phyloP scores from a whole-genome alignment of 257 asterid species.

The Nicotiana tabacum region DNA sequence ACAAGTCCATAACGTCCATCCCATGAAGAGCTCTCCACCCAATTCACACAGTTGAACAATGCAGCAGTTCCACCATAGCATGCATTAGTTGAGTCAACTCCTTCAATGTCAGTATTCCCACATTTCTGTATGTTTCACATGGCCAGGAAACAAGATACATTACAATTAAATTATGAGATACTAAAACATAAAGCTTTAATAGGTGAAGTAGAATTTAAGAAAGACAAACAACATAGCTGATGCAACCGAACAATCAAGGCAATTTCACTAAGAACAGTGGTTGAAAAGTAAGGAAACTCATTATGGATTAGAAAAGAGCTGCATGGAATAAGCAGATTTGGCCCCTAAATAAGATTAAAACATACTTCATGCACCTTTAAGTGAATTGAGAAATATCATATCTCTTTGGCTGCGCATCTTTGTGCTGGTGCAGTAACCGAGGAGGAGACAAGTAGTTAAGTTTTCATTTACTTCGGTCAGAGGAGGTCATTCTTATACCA shows the following conservation, averaged over 20 bases:
- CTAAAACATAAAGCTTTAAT: not conserved
- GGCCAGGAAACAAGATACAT: slow-evolving; percentile 13
- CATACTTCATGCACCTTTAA: not conserved
- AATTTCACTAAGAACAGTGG: not conserved
- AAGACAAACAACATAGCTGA: not conserved
- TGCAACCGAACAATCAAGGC: not conserved
- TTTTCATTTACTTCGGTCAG: not conserved
- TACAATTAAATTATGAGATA: not conserved
- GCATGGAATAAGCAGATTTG: not conserved
- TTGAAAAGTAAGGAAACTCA: not conserved
- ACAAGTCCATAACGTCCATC: slow-evolving; percentile 99
- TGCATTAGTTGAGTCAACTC: slow-evolving; percentile 96
- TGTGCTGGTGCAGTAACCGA: not conserved
- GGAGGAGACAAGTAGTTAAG: not conserved
- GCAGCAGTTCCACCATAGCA: slow-evolving; percentile 99
- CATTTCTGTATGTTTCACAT: slow-evolving; percentile 46
- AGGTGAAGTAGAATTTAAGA: not conserved
- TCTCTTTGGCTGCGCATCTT: not conserved
- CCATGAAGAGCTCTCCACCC: slow-evolving; percentile 99
- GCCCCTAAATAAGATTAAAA: not conserved
- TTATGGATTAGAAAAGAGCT: not conserved
- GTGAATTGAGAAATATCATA: not conserved
- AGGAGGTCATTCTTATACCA: not conserved
- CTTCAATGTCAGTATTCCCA: slow-evolving; percentile 96
- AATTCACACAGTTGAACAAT: slow-evolving; percentile 82